Percentiles rank a stretch among this genome's conserved stretches.
phyloP scores from a whole-genome alignment of 352 stramenopile genomes.

The Pythium phragmiticola region DNA sequence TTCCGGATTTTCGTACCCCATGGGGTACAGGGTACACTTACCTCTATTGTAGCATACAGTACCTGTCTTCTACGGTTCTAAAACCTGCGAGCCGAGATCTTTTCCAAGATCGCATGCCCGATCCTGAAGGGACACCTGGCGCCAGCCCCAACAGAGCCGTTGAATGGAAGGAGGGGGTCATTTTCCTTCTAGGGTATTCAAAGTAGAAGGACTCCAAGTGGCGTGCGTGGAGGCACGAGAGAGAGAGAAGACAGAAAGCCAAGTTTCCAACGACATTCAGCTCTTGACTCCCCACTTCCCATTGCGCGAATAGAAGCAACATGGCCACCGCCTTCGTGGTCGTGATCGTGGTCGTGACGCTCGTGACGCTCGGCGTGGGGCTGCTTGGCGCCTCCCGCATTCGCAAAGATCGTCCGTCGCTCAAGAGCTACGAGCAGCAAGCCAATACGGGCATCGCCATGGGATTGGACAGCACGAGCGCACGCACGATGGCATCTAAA shows the following conservation, averaged over 20 bases:
- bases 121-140: constrained; percentile 15
- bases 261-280: neutral
- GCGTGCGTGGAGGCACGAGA: neutral
- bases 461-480: constrained; percentile 11
- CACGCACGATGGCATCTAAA: constrained; percentile 20
- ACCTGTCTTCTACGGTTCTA: neutral
- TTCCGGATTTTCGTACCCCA: neutral
- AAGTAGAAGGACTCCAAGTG: neutral
- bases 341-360: constrained; percentile 4
- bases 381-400: constrained; percentile 28
- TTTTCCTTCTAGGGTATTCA: constrained; percentile 5
- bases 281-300: neutral
- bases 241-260: neutral
- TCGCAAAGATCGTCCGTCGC: constrained; percentile 25
- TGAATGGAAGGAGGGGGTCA: neutral
- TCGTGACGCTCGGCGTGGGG: constrained; percentile 23
- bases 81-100: no score
- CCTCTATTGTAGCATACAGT: neutral
- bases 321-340: constrained; percentile 24
- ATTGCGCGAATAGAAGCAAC: neutral
- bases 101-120: neutral
- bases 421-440: constrained; percentile 29
- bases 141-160: neutral
- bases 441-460: neutral
- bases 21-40: neutral